Evolutionary conservation across 768 basidiomycete species (phyloP).

Genomic region (Amanita rubescens): DNA sequence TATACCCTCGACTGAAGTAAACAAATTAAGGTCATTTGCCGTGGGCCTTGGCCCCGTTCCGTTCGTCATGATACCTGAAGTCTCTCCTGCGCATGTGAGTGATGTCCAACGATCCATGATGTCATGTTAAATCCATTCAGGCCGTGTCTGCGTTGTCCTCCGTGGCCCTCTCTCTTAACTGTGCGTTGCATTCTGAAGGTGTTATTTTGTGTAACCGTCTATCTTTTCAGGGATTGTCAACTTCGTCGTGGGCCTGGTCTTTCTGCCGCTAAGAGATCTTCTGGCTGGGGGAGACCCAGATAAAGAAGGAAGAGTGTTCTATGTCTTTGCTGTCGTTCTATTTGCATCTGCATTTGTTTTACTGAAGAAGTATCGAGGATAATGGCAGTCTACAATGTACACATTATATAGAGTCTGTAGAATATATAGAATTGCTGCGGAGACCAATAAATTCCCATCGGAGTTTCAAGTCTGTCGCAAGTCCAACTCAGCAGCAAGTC

Average conservation of each 20-base stretch:
- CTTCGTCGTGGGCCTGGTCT: constrained; percentile 77
- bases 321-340: constrained; percentile 65
- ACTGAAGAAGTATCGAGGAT: constrained; percentile 32
- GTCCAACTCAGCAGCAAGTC: constrained; percentile 9
- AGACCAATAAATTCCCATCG: constrained; percentile 18
- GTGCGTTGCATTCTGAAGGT: constrained; percentile 22
- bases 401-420: neutral
- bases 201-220: neutral
- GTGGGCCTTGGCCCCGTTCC: constrained; percentile 88
- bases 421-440: constrained; percentile 18
- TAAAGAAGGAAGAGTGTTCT: constrained; percentile 87
- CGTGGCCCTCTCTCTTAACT: constrained; percentile 64
- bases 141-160: constrained; percentile 80
- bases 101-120: neutral
- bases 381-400: no score
- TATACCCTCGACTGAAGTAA: neutral
- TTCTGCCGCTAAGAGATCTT: constrained; percentile 75
- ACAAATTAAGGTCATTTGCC: constrained; percentile 68
- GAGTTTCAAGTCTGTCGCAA: constrained; percentile 6
- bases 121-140: constrained; percentile 24
- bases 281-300: constrained; percentile 51
- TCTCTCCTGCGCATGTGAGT: constrained; percentile 73
- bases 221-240: constrained; percentile 64
- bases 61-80: constrained; percentile 87
- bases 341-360: constrained; percentile 29